Evolutionary conservation across 2,329 filamentous ascomycete species (phyloP), one percentile per base, ranked within the genome.

Genomic region (Didymella lethalis): DNA sequence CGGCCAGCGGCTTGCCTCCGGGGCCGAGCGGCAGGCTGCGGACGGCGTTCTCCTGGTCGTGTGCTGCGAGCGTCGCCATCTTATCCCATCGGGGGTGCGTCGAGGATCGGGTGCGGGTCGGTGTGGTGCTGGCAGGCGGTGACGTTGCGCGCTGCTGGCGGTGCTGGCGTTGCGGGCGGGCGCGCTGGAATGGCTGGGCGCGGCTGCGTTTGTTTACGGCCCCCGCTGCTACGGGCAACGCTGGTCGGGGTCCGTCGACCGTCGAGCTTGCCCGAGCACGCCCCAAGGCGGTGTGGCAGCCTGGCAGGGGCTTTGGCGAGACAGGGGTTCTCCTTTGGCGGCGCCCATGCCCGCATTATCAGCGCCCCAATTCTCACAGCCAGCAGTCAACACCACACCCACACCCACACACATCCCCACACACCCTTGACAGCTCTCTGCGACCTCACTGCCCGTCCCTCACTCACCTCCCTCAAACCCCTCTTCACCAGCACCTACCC

Each of bases 1-100:
- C 78, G 73, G 89, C 89, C 66, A 89, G 79, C 48, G 87, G 88
- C 78, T 96, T 97, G 16, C 86, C 83, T 14, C 88, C 86, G 25
- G 88, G 88, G 48, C 83, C 85, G 60, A 88, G 85, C 74, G 93
- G 91, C 75, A 90, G 90, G 65, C 84, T 85, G 75, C 92, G 88
- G 70, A 92, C 86, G 76, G 92, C 80, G 78, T 97, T 97, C 79
- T 97, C 93, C 80, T 97, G 92, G 78, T 97, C 91, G 69, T 88
- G 86, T 75, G 77, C 73, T 89, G 84, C 61, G 91, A 90, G 74
- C 92, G 83, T 92, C 93, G 96, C 69, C 68, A 75, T 75, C 16
- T 36, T n/a, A 68, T 74, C 65, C 73, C 70, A 75, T 75, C 61
- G 64, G 65, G 49, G 67, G 69, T 63, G 67, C 67, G 64, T 52